Evolutionary conservation across 192 early-diverging fungal species (phyloP), one percentile per base, ranked within the genome.

Genomic region (Entomortierella chlamydospora): DNA sequence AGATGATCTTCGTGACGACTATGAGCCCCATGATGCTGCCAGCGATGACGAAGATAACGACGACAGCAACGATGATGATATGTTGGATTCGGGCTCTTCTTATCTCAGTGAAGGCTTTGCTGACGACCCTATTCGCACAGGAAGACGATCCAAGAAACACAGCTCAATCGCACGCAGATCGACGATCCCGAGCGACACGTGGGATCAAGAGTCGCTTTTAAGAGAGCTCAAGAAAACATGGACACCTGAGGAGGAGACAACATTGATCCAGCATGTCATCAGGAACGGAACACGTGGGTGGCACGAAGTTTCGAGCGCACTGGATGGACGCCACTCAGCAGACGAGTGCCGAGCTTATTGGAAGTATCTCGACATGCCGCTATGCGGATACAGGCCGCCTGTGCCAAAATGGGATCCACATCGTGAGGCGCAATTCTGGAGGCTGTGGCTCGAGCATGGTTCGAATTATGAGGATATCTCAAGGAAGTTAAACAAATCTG

Each of bases 351-450:
- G 43, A 1, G 67, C 62, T 17, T 70, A 70, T 37, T 79, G 76
- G 76, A 79, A 79, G 28, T 56, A 54, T 33, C 62, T 79, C 4
- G 76, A 79, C 33, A 79, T 79, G 68, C 76, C 76, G 7, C 68
- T 79, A 4, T 20, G n/a, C n/a, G 62, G 50, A 4, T 23, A 34
- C 4, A n/a, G 11, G 7, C 4, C 22, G 50, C 15, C 8, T 4
- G 31, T 28, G 10, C 42, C 4, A 7, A 70, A 60, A 30, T 70
- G 61, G 74, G 61, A 64, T 17, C 15, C 64, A 1, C 45, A 60
- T n/a, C 20, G 51, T 1, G 74, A 70, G 50, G 55, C 62, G 1
- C 50, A 51, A 23, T 79, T 79, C 52, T 79, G 76, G 76, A 30
- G 49, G 20, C 30, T 66, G 9, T 79, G 76, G 76, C 50, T 70